phyloP scores from a whole-genome alignment of 768 basidiomycete species.

The Boletus rex-veris region DNA sequence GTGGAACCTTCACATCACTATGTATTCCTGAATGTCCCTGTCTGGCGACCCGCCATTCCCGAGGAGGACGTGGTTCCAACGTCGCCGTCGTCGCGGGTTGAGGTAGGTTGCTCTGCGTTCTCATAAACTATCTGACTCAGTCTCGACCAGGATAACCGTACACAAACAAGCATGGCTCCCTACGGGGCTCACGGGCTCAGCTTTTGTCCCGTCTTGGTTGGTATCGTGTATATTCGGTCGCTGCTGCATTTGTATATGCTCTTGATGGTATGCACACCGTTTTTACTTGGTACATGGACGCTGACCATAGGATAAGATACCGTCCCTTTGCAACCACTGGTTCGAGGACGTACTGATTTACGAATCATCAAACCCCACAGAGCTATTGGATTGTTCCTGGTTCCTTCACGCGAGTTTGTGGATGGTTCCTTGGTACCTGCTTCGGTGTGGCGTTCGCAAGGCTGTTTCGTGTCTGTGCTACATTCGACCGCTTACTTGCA shows the following conservation, averaged over 20 bases:
- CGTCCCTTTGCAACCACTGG: slow-evolving; percentile 17
- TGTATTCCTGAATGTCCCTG: neutral
- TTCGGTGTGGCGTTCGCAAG: slow-evolving; percentile 1
- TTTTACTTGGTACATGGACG: neutral
- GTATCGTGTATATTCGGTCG: slow-evolving; percentile 13
- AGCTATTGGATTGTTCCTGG: neutral
- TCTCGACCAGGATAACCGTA: neutral
- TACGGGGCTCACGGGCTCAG: slow-evolving; percentile 14
- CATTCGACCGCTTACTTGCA: neutral
- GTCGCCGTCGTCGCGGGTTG: neutral
- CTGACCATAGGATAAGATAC: slow-evolving; percentile 16
- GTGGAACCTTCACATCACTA: neutral
- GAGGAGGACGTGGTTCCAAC: neutral
- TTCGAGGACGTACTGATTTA: slow-evolving; percentile 16
- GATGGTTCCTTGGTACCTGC: neutral
- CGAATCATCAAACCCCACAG: slow-evolving; percentile 6
- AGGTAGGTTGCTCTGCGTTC: neutral
- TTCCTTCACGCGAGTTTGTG: slow-evolving; percentile 7
- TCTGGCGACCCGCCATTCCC: neutral
- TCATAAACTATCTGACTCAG: neutral
- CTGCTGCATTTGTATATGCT: slow-evolving; percentile 21
- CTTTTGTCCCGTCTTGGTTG: slow-evolving; percentile 18
- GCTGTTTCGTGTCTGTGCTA: neutral
- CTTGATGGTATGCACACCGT: slow-evolving; percentile 16
- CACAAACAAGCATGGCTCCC: neutral